Conservation (phyloP, 169 alveolate genomes). For the Cyclospora cayetanensis region DNA sequence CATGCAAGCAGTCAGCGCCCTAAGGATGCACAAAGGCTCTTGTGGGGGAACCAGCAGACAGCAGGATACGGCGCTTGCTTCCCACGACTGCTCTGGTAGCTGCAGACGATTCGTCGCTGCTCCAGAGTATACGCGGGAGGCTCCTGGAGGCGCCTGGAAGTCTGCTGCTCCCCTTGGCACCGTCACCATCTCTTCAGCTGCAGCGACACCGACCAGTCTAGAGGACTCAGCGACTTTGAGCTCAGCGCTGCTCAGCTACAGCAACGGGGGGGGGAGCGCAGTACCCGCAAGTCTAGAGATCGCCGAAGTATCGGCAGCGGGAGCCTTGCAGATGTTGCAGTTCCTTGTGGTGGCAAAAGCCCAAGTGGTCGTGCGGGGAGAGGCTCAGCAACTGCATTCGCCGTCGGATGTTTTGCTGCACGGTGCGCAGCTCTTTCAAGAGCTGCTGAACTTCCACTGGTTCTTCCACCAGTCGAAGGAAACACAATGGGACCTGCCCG, state of each 20-base stretch:
- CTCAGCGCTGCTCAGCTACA: neutral
- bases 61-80: too few relatives aligned
- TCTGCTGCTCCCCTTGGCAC: too few relatives aligned
- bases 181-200: too few relatives aligned
- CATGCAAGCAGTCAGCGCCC: too few relatives aligned
- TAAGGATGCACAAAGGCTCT: too few relatives aligned
- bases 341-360: constrained; percentile 6
- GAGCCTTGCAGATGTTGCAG: neutral
- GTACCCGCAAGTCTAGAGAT: neutral
- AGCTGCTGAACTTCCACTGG: neutral
- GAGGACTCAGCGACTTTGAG: neutral
- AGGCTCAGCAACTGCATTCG: constrained; percentile 31
- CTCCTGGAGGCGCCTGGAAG: too few relatives aligned
- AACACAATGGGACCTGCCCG: neutral
- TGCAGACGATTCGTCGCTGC: too few relatives aligned
- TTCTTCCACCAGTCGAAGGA: neutral
- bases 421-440: constrained; percentile 20
- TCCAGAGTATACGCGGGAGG: too few relatives aligned
- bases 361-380: neutral
- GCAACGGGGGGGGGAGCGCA: neutral
- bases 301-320: neutral
- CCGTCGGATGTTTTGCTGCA: constrained; percentile 17
- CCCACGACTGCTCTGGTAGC: too few relatives aligned
- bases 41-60: too few relatives aligned
- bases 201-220: neutral